Percentiles rank a stretch among this genome's conserved stretches.
phyloP scores from a whole-genome alignment of 495 filamentous ascomycete species.

The Chaetomium cochliodes region DNA sequence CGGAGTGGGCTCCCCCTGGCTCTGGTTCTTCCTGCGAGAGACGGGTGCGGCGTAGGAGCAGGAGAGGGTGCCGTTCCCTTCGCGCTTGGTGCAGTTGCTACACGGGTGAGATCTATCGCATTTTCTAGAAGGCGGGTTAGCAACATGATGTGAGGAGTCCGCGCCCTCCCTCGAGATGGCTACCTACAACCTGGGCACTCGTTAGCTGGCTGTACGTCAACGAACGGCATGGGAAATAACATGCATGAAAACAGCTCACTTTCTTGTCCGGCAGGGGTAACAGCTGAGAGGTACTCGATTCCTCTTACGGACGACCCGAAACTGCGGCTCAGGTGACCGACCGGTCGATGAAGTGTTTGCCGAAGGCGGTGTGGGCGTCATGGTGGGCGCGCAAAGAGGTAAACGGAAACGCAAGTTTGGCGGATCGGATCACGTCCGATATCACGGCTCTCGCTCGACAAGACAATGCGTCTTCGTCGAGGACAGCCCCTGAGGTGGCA shows the following conservation, averaged over 20 bases:
- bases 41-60: slow-evolving; percentile 87
- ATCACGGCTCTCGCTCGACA: background rate
- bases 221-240: slow-evolving; percentile 12
- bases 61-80: slow-evolving; percentile 66
- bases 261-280: slow-evolving; percentile 88
- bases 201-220: slow-evolving; percentile 25
- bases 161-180: background rate
- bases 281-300: slow-evolving; percentile 95
- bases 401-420: background rate
- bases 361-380: slow-evolving; percentile 93
- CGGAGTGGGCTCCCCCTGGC: slow-evolving; percentile 60
- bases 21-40: slow-evolving; percentile 73
- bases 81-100: slow-evolving; percentile 89
- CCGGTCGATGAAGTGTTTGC: slow-evolving; percentile 70
- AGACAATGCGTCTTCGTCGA: background rate
- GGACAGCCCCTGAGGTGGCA: background rate
- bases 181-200: slow-evolving; percentile 36
- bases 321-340: slow-evolving; percentile 83
- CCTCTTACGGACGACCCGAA: slow-evolving; percentile 85
- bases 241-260: slow-evolving; percentile 59
- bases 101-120: slow-evolving; percentile 92
- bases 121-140: slow-evolving; percentile 51
- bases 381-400: slow-evolving; percentile 32
- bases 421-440: background rate
- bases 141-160: background rate